A percentile compares a stretch with the other conserved stretches of the same genome.
Evolutionary conservation across 352 stramenopile species (phyloP).

Genomic region (Pythium rishiriense): DNA sequence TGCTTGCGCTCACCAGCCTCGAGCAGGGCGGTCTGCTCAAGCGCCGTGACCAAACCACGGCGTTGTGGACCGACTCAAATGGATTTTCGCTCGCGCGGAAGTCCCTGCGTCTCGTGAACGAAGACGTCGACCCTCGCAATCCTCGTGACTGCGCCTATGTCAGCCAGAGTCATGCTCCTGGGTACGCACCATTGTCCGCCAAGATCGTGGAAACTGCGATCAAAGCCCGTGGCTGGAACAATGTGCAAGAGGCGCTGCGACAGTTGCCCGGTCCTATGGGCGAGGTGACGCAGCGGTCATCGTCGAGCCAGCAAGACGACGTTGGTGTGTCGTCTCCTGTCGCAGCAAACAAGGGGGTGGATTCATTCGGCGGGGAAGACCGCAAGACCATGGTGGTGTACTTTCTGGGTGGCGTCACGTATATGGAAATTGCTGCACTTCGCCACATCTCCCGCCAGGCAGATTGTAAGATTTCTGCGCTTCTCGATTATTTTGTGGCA

Average conservation of each 20-base stretch:
- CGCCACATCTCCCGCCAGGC: slow-evolving; percentile 92
- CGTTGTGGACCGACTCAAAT: slow-evolving; percentile 77
- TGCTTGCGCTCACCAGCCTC: slow-evolving; percentile 93
- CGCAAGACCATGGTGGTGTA: slow-evolving; percentile 95
- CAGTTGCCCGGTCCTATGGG: slow-evolving; percentile 77
- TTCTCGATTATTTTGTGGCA: background rate
- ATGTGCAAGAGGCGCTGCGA: slow-evolving; percentile 80
- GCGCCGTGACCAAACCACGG: slow-evolving; percentile 67
- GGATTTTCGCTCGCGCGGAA: slow-evolving; percentile 89
- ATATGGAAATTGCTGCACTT: slow-evolving; percentile 96
- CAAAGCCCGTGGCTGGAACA: slow-evolving; percentile 73
- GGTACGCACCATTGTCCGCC: slow-evolving; percentile 94
- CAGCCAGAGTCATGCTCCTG: slow-evolving; percentile 70
- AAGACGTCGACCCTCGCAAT: slow-evolving; percentile 92
- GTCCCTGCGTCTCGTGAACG: slow-evolving; percentile 94
- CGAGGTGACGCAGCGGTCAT: slow-evolving; percentile 67
- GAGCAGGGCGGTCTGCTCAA: slow-evolving; percentile 92
- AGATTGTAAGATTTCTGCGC: slow-evolving; percentile 64
- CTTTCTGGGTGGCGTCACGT: slow-evolving; percentile 96
- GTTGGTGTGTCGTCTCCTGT: slow-evolving; percentile 27
- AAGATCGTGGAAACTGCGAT: slow-evolving; percentile 91
- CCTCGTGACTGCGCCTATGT: slow-evolving; percentile 95
- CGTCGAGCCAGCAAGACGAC: slow-evolving; percentile 44
- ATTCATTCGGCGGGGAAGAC: slow-evolving; percentile 73
- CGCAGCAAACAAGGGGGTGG: slow-evolving; percentile 44